A percentile compares a stretch with the other conserved stretches of the same genome.
These are phyloP conservation scores for Madurella fahalii DNA, from an alignment of 2,329 filamentous ascomycete species.

Conservation along the genomic window DNA sequence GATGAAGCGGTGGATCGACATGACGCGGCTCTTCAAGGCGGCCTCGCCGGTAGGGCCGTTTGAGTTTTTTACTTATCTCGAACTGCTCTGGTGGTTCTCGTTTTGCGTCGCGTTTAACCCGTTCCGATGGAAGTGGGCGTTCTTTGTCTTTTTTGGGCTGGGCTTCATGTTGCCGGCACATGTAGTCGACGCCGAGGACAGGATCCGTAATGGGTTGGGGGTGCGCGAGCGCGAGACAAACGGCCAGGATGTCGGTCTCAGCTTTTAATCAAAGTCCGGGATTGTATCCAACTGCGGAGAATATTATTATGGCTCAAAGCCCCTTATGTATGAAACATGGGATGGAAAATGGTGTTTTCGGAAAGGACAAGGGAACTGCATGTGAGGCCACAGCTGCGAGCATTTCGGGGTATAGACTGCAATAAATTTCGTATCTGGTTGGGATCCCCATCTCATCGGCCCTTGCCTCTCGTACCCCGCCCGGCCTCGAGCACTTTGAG, in stretches of 20 bases:
- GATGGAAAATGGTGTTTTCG: background rate
- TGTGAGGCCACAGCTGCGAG: background rate
- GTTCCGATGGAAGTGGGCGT: conserved; percentile 85
- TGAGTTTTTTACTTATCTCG: conserved; percentile 85
- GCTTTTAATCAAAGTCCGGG: background rate
- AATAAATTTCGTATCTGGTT: conserved; percentile 1
- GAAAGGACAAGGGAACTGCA: background rate
- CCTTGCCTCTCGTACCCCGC: conserved; percentile 42
- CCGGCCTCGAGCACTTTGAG: conserved; percentile 53
- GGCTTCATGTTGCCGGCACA: conserved; percentile 61
- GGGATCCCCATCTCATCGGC: conserved; percentile 27
- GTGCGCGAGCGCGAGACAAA: background rate
- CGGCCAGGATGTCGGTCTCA: conserved; percentile 11
- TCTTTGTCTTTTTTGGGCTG: conserved; percentile 76
- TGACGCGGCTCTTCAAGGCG: conserved; percentile 68
- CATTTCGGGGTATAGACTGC: background rate
- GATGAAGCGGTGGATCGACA: conserved; percentile 85
- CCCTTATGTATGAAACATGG: background rate
- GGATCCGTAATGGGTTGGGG: conserved; percentile 51
- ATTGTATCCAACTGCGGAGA: background rate
- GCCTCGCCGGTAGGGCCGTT: conserved; percentile 70
- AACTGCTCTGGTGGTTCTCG: conserved; percentile 79
- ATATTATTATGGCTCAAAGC: too few species aligned
- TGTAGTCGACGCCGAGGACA: conserved; percentile 64
- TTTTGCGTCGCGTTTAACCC: conserved; percentile 78